These are phyloP conservation scores for Blastobotrys americana DNA, from an alignment of 805 yeast species.

Conservation along the genomic window DNA sequence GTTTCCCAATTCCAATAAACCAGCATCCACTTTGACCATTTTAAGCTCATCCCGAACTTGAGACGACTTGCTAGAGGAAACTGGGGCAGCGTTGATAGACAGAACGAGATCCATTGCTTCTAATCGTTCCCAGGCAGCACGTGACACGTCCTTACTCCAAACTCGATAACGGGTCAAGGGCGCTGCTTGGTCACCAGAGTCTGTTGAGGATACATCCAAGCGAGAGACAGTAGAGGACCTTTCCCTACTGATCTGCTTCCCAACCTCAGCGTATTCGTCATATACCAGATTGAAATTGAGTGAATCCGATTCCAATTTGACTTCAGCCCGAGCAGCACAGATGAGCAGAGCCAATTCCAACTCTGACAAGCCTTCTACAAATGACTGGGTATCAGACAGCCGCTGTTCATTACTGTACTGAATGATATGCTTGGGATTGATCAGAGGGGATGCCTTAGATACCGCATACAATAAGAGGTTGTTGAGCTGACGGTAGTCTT, in stretches of 20 bases:
- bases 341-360: conserved; percentile 65
- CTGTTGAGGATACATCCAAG: conserved; percentile 14
- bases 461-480: conserved; percentile 23
- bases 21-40: conserved; percentile 30
- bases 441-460: conserved; percentile 19
- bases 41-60: conserved; percentile 27
- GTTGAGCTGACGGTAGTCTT: conserved; percentile 43
- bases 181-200: conserved; percentile 6
- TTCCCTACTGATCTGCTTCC: conserved; percentile 38
- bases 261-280: conserved; percentile 61
- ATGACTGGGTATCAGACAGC: conserved; percentile 18
- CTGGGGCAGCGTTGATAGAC: conserved; percentile 27
- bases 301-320: conserved; percentile 49
- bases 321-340: conserved; percentile 64
- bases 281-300: conserved; percentile 71
- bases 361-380: conserved; percentile 47
- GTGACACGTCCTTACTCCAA: conserved; percentile 56
- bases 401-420: neutral
- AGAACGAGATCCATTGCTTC: conserved; percentile 46
- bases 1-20: conserved; percentile 28
- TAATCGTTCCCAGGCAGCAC: conserved; percentile 68
- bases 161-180: conserved; percentile 15
- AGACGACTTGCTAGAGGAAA: conserved; percentile 31
- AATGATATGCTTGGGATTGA: conserved; percentile 12
- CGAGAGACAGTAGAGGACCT: conserved; percentile 26